These are phyloP conservation scores for Comarum palustre DNA, from an alignment of 306 rosid species.

Conservation along the genomic window DNA sequence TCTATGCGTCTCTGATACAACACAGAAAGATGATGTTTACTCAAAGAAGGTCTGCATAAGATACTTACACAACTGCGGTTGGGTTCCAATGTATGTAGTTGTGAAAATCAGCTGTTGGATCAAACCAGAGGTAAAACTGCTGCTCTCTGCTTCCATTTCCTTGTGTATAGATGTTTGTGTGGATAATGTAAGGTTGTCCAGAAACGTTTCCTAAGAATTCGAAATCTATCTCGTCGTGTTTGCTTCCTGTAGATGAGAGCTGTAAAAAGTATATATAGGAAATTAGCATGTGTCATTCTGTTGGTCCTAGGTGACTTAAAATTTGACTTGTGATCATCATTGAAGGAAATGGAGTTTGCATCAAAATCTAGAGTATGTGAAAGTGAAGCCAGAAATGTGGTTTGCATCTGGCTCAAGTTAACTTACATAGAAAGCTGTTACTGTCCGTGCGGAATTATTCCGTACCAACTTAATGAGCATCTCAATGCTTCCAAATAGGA, in stretches of 20 bases:
- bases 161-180: slow-evolving; percentile 60
- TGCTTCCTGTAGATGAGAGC: slow-evolving; percentile 67
- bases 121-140: slow-evolving; percentile 83
- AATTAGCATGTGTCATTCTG: neutral
- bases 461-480: slow-evolving; percentile 66
- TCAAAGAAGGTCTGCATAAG: slow-evolving; percentile 2
- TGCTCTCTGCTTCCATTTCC: slow-evolving; percentile 84
- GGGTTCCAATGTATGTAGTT: slow-evolving; percentile 95
- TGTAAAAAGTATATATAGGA: slow-evolving; percentile 28
- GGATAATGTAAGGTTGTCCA: slow-evolving; percentile 77
- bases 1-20: neutral
- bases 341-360: neutral
- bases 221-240: slow-evolving; percentile 85
- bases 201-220: slow-evolving; percentile 82
- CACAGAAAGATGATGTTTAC: neutral
- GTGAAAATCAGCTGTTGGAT: slow-evolving; percentile 75
- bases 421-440: slow-evolving; percentile 79
- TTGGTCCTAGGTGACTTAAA: neutral
- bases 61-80: slow-evolving; percentile 60
- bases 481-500: slow-evolving; percentile 73
- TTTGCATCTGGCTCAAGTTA: neutral
- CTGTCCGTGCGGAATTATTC: slow-evolving; percentile 73
- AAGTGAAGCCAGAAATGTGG: neutral
- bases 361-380: neutral
- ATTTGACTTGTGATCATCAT: neutral